These are phyloP conservation scores for Andalucia godoyi DNA, from an alignment of 78 protist species.

Conservation along the genomic window DNA sequence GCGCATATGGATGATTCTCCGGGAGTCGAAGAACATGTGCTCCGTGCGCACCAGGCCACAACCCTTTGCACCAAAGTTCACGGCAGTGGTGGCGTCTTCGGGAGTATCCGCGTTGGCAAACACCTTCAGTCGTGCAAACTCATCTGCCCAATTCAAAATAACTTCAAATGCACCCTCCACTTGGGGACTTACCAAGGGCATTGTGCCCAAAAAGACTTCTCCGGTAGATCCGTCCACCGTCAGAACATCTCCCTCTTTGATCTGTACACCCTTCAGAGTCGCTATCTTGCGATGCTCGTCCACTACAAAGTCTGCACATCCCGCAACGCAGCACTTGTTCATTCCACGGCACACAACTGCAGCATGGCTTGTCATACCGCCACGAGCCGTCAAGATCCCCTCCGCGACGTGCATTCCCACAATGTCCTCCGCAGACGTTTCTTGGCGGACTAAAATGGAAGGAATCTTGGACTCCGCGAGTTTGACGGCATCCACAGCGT, in stretches of 20 bases:
- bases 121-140: constrained; percentile 13
- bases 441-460: constrained; percentile 50
- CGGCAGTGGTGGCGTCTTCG: constrained; percentile 30
- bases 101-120: constrained; percentile 65
- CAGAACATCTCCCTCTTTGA: constrained; percentile 43
- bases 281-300: constrained; percentile 18
- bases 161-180: constrained; percentile 21
- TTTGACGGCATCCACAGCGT: constrained; percentile 14
- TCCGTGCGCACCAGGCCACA: constrained; percentile 66
- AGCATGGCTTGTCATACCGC: constrained; percentile 68
- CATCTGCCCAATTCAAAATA: constrained; percentile 22
- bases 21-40: constrained; percentile 62
- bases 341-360: constrained; percentile 77
- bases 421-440: constrained; percentile 74
- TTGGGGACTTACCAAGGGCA: constrained; percentile 8
- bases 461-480: constrained; percentile 8
- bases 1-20: constrained; percentile 34
- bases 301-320: constrained; percentile 22
- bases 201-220: constrained; percentile 27
- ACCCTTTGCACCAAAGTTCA: constrained; percentile 36
- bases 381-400: constrained; percentile 65
- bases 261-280: constrained; percentile 5
- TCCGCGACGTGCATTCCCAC: constrained; percentile 48
- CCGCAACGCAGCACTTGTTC: constrained; percentile 64
- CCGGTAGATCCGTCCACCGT: constrained; percentile 64